phyloP scores from a whole-genome alignment of 164 flowering plant genomes.

The Platanus orientalis region DNA sequence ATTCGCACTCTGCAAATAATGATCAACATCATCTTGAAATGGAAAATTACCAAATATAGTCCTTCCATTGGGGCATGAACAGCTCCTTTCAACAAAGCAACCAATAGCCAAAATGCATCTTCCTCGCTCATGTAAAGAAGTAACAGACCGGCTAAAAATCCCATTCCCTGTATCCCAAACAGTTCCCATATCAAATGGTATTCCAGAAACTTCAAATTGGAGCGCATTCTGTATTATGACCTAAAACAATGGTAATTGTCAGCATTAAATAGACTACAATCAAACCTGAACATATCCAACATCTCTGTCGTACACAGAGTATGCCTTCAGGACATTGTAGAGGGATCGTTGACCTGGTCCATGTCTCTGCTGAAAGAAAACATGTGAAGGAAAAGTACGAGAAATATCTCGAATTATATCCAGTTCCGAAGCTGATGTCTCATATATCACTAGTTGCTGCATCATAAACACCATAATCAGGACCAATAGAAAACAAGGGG shows the following conservation, averaged over 20 bases:
- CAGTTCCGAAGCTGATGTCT: slow-evolving; percentile 91
- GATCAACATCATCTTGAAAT: background rate
- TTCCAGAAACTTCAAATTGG: background rate
- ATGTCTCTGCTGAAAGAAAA: slow-evolving; percentile 98
- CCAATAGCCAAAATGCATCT: slow-evolving; percentile 98
- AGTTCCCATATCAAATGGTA: slow-evolving; percentile 1
- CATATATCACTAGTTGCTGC: slow-evolving; percentile 97
- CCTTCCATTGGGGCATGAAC: slow-evolving; percentile 99
- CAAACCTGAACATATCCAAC: slow-evolving; percentile 98
- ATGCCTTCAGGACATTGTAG: slow-evolving; percentile 95
- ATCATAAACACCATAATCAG: slow-evolving; percentile 17
- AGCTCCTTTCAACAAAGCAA: slow-evolving; percentile 94
- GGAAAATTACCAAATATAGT: slow-evolving; percentile 61
- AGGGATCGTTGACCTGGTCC: slow-evolving; percentile 99
- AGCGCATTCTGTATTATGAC: background rate
- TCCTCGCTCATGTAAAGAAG: slow-evolving; percentile 99
- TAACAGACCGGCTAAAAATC: slow-evolving; percentile 88
- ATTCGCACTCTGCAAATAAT: background rate
- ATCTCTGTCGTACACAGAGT: slow-evolving; percentile 94
- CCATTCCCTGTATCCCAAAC: slow-evolving; percentile 81
- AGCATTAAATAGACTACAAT: background rate
- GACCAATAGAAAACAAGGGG: no score
- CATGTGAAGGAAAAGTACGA: slow-evolving; percentile 97
- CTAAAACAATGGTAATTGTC: background rate
- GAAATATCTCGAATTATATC: slow-evolving; percentile 98